These are phyloP conservation scores for Cyclocybe cylindracea DNA, from an alignment of 768 basidiomycete genomes.

Conservation along the genomic window DNA sequence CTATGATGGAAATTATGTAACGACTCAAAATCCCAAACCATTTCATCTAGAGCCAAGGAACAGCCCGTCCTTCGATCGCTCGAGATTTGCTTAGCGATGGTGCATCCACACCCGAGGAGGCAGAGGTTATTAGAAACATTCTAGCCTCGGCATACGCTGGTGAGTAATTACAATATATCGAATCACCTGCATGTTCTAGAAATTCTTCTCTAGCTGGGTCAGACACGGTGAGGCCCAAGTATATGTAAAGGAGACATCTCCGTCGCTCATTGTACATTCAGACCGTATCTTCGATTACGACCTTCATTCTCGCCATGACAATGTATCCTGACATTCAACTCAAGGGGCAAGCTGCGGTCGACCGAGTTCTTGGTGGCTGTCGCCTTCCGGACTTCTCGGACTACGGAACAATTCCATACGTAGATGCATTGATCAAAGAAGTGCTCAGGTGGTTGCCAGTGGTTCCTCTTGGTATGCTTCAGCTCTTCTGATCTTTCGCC, in stretches of 20 bases:
- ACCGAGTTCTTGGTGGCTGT: conserved; percentile 27
- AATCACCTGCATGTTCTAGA: not conserved
- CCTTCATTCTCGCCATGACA: conserved; percentile 39
- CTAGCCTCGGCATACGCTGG: conserved; percentile 3
- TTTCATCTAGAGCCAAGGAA: not conserved
- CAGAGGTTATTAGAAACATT: conserved; percentile 1
- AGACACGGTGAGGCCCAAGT: conserved; percentile 7
- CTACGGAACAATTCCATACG: conserved; percentile 32
- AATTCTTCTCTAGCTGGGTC: conserved; percentile 1
- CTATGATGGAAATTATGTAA: too few relatives aligned
- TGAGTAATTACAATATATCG: not conserved
- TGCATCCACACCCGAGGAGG: not conserved
- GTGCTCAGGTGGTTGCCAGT: conserved; percentile 26
- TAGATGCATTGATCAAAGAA: conserved; percentile 35
- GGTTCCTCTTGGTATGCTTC: conserved; percentile 24
- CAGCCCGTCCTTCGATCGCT: conserved; percentile 9
- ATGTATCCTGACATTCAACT: conserved; percentile 34
- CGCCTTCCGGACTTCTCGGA: conserved; percentile 37
- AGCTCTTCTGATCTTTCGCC: too few relatives aligned
- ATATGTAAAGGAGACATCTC: not conserved
- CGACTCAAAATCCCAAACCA: not conserved
- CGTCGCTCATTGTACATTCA: not conserved
- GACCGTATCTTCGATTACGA: conserved; percentile 3
- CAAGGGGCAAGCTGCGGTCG: conserved; percentile 34
- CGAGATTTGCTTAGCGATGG: not conserved